Conservation (phyloP, 1,284 basidiomycete genomes). For the Sanghuangporus weigelae region DNA sequence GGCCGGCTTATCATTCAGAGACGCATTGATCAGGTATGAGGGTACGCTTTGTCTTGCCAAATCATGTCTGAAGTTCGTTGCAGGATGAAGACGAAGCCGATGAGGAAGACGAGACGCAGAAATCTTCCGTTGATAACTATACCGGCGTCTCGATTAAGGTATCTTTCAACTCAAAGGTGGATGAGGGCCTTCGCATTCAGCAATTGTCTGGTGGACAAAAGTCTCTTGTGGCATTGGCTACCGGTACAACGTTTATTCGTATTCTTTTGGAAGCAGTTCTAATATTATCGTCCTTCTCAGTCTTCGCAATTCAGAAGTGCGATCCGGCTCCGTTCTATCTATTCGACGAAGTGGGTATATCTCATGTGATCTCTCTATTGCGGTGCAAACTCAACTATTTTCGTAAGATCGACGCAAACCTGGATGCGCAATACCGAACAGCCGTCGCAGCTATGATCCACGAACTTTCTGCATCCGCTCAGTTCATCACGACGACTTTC, state of each 20-base stretch:
- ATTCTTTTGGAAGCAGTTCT: not conserved
- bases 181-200: constrained; percentile 94
- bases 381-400: not conserved
- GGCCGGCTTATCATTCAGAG: constrained; percentile 92
- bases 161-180: constrained; percentile 97
- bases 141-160: constrained; percentile 98
- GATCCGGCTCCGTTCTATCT: constrained; percentile 99
- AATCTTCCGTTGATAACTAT: constrained; percentile 86
- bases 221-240: constrained; percentile 92
- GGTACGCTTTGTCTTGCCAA: not conserved
- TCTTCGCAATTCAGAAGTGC: constrained; percentile 99
- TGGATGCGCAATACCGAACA: constrained; percentile 96
- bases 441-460: constrained; percentile 99
- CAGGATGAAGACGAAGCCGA: constrained; percentile 65
- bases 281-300: constrained; percentile 34
- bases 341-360: constrained; percentile 86
- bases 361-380: not conserved
- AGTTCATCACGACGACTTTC: constrained; percentile 99
- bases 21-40: constrained; percentile 70
- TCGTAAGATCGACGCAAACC: constrained; percentile 86
- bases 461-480: constrained; percentile 79
- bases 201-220: constrained; percentile 98
- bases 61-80: not conserved
- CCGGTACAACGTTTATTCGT: constrained; percentile 45
- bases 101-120: constrained; percentile 67